phyloP scores from a whole-genome alignment of 352 stramenopile genomes.

The Phytopythium kandeliae region DNA sequence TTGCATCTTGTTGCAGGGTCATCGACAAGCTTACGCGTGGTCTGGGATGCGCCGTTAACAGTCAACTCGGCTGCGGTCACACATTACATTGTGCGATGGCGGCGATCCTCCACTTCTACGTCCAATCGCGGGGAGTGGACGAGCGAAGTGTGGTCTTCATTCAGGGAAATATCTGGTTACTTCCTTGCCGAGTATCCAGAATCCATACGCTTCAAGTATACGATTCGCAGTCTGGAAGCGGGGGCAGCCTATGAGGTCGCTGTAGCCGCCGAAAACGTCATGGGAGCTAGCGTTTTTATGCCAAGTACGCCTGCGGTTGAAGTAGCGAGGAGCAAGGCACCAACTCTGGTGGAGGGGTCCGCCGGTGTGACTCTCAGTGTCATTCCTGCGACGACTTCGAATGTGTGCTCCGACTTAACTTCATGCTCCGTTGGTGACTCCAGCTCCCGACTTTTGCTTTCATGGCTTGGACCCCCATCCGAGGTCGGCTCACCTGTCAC shows the following conservation, averaged over 20 bases:
- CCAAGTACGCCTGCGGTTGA: slow-evolving; percentile 43
- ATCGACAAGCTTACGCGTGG: slow-evolving; percentile 68
- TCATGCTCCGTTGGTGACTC: slow-evolving; percentile 31
- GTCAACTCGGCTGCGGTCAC: slow-evolving; percentile 82
- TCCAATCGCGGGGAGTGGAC: background rate
- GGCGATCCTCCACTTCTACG: slow-evolving; percentile 4
- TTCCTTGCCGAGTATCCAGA: slow-evolving; percentile 42
- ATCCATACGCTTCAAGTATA: slow-evolving; percentile 69
- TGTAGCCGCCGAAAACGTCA: slow-evolving; percentile 70
- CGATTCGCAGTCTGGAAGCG: slow-evolving; percentile 34
- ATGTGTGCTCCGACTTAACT: background rate
- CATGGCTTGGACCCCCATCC: slow-evolving; percentile 42
- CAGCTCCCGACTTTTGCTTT: slow-evolving; percentile 31
- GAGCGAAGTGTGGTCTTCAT: slow-evolving; percentile 11
- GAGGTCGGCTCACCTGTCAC: slow-evolving; percentile 40
- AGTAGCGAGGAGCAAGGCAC: slow-evolving; percentile 48
- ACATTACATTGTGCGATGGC: slow-evolving; percentile 88
- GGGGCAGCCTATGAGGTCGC: slow-evolving; percentile 43
- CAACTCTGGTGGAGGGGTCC: slow-evolving; percentile 35
- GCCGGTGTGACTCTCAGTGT: slow-evolving; percentile 54
- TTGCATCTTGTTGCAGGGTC: slow-evolving; percentile 72
- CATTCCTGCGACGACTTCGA: slow-evolving; percentile 20
- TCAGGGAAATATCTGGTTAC: slow-evolving; percentile 31
- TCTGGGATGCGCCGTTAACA: slow-evolving; percentile 80
- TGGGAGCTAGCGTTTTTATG: slow-evolving; percentile 39